These are phyloP conservation scores for Amaranthus palmeri DNA, from an alignment of 148 eudicot species.

Conservation along the genomic window DNA sequence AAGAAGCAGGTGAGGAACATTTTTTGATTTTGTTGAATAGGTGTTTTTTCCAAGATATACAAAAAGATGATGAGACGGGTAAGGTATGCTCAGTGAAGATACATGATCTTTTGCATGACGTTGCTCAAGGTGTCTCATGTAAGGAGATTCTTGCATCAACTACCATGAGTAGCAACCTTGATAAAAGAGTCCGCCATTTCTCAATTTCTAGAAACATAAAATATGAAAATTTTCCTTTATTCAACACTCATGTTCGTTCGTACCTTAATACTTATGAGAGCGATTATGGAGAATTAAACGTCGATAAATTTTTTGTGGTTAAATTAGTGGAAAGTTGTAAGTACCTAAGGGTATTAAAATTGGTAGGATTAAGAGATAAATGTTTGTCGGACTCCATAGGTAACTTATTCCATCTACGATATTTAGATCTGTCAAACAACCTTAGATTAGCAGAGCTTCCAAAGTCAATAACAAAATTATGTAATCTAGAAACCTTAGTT, in stretches of 20 bases:
- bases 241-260: neutral
- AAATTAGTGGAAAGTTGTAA: neutral
- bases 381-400: neutral
- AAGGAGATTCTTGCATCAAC: no score
- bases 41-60: no score
- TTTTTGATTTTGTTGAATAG: no score
- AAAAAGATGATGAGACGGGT: no score
- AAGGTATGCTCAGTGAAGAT: no score
- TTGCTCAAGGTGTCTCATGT: no score
- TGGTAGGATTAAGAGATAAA: neutral
- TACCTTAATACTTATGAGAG: neutral
- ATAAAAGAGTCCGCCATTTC: neutral
- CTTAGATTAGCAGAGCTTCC: neutral
- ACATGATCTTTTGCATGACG: no score
- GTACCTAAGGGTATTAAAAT: neutral
- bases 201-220: neutral
- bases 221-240: neutral
- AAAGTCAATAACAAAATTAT: conserved; percentile 4
- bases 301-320: neutral
- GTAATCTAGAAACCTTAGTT: conserved; percentile 9
- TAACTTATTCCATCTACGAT: no score
- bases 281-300: neutral
- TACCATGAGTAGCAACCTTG: neutral
- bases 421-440: no score
- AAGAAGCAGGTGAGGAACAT: no score